phyloP scores from a whole-genome alignment of 495 filamentous ascomycete genomes.

The Xylaria grammica region DNA sequence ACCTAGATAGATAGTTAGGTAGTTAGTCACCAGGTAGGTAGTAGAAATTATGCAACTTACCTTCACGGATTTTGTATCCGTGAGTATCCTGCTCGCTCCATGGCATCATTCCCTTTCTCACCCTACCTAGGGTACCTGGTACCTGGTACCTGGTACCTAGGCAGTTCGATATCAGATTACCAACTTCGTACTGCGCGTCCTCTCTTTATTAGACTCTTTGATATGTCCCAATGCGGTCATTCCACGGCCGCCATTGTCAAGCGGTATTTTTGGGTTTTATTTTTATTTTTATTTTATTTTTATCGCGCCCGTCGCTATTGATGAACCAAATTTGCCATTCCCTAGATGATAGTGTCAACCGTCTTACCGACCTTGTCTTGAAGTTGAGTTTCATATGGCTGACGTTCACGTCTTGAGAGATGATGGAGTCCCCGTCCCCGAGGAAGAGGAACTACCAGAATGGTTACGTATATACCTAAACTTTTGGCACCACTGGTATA shows the following conservation, averaged over 20 bases:
- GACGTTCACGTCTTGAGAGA: background rate
- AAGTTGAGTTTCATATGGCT: conserved; percentile 2
- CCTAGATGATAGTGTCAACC: background rate
- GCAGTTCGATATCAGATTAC: too few species aligned
- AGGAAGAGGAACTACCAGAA: background rate
- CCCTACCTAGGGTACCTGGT: too few species aligned
- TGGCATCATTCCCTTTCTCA: too few species aligned
- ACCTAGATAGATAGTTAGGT: background rate
- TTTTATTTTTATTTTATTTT: too few species aligned
- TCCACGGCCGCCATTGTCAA: conserved; percentile 22
- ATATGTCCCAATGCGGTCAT: conserved; percentile 15
- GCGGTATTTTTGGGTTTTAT: background rate
- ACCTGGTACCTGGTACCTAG: too few species aligned
- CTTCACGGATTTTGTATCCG: too few species aligned
- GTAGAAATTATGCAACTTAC: background rate
- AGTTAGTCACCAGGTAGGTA: background rate
- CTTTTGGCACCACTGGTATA: conserved; percentile 25
- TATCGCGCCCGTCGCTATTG: too few species aligned
- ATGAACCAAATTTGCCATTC: too few species aligned
- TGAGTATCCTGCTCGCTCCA: too few species aligned
- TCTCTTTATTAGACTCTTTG: conserved; percentile 20
- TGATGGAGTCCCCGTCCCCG: background rate
- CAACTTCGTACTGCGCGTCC: too few species aligned
- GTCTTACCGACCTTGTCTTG: background rate
- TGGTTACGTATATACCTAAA: background rate